Percentiles rank a stretch among this genome's conserved stretches.
Evolutionary conservation across 495 filamentous ascomycete species (phyloP).

Genomic region (Chlorociboria aeruginascens): DNA sequence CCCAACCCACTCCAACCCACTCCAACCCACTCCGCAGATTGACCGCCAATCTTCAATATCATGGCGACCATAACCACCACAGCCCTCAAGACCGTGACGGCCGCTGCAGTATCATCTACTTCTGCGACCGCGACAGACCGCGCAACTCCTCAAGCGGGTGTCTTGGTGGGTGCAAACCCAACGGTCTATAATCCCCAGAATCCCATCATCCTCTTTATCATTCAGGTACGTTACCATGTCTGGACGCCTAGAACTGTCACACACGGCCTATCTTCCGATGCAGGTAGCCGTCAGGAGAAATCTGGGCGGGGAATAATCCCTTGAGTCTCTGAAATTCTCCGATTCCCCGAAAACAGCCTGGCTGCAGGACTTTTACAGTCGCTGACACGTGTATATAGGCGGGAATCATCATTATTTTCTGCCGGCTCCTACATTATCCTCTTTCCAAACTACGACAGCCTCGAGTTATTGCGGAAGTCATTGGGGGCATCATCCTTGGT

Average conservation of each 20-base stretch:
- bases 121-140: slow-evolving; percentile 18
- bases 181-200: slow-evolving; percentile 58
- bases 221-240: slow-evolving; percentile 50
- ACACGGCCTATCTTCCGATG: no score
- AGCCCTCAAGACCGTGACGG: no score
- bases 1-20: no score
- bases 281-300: no score
- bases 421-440: slow-evolving; percentile 71
- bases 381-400: slow-evolving; percentile 41
- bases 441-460: slow-evolving; percentile 82
- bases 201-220: slow-evolving; percentile 89
- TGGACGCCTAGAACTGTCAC: not conserved
- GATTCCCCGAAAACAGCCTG: no score
- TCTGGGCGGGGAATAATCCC: no score
- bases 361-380: not conserved
- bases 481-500: slow-evolving; percentile 83
- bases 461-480: slow-evolving; percentile 89
- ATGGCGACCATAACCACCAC: no score
- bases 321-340: not conserved
- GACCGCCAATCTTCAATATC: no score
- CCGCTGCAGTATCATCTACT: not conserved
- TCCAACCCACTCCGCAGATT: no score
- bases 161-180: slow-evolving; percentile 67
- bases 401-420: slow-evolving; percentile 81
- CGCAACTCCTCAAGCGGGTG: slow-evolving; percentile 48